Evolutionary conservation across 139 green algal genomes (phyloP).

Genomic region (Astrephomene gubernaculifera): DNA sequence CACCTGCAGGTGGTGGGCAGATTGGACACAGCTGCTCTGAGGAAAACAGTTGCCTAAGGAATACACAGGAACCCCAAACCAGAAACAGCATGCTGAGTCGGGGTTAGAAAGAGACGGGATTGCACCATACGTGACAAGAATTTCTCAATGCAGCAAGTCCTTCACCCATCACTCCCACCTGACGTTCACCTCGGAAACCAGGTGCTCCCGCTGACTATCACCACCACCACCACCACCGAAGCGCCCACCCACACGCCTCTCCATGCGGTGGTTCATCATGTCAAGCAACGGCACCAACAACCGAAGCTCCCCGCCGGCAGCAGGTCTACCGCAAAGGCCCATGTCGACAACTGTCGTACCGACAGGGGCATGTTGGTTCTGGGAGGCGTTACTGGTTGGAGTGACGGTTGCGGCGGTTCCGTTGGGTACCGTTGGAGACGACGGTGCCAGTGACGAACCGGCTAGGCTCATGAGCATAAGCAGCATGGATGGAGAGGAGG

Average conservation of each 20-base stretch:
- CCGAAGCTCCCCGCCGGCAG: not conserved
- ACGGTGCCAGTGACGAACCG: not conserved
- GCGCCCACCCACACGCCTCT: not conserved
- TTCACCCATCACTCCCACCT: not conserved
- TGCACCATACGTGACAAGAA: not conserved
- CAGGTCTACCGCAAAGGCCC: not conserved
- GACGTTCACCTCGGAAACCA: constrained; percentile 7
- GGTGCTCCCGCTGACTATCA: no score
- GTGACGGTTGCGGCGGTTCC: not conserved
- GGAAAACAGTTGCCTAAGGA: no score
- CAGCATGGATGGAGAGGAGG: not conserved
- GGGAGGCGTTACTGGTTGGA: not conserved
- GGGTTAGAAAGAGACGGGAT: no score
- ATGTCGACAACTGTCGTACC: not conserved
- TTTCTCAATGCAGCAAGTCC: no score
- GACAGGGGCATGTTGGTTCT: not conserved
- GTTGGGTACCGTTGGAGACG: not conserved
- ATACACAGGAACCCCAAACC: no score
- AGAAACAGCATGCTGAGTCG: no score
- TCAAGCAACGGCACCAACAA: constrained; percentile 33
- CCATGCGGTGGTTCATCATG: constrained; percentile 17
- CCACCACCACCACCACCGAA: not conserved
- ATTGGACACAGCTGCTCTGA: no score
- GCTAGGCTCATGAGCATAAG: not conserved
- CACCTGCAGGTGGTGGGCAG: not conserved